Evolutionary conservation across 495 filamentous ascomycete genomes (phyloP).

Genomic region (Neurospora sp.): DNA sequence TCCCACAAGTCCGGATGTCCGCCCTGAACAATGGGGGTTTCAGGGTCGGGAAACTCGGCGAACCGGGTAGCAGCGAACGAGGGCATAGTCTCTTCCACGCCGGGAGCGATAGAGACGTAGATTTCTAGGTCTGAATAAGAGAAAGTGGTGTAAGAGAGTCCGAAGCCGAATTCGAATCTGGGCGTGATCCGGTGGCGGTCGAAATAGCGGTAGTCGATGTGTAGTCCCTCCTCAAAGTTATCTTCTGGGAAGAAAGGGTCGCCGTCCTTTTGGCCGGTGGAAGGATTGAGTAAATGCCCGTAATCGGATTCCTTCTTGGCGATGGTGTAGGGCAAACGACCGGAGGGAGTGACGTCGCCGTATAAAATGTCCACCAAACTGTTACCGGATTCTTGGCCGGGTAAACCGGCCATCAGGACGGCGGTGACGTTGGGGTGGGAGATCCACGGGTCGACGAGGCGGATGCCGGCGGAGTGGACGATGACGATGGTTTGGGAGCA

Average conservation of each 20-base stretch:
- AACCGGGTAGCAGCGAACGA: neutral
- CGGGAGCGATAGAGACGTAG: neutral
- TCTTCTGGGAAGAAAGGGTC: conserved; percentile 37
- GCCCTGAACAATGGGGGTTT: conserved; percentile 27
- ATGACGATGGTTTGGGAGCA: conserved; percentile 37
- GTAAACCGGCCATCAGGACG: conserved; percentile 23
- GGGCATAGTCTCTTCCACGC: neutral
- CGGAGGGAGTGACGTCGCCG: conserved; percentile 41
- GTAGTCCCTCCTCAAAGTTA: conserved; percentile 57
- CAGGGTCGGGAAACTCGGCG: conserved; percentile 10
- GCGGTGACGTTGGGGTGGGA: conserved; percentile 29
- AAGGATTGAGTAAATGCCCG: conserved; percentile 43
- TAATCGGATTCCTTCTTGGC: conserved; percentile 41
- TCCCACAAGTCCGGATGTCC: conserved; percentile 72
- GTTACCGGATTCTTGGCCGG: conserved; percentile 25
- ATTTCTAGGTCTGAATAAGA: neutral
- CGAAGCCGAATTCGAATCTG: conserved; percentile 71
- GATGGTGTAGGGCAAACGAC: conserved; percentile 63
- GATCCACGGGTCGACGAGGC: conserved; percentile 30
- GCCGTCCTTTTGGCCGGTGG: neutral
- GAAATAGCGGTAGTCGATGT: conserved; percentile 72
- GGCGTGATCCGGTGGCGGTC: conserved; percentile 56
- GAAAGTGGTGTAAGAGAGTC: conserved; percentile 65
- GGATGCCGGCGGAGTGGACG: conserved; percentile 32
- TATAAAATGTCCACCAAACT: conserved; percentile 23